phyloP scores from a whole-genome alignment of 345 rosid genomes.

The Garcia nutans region DNA sequence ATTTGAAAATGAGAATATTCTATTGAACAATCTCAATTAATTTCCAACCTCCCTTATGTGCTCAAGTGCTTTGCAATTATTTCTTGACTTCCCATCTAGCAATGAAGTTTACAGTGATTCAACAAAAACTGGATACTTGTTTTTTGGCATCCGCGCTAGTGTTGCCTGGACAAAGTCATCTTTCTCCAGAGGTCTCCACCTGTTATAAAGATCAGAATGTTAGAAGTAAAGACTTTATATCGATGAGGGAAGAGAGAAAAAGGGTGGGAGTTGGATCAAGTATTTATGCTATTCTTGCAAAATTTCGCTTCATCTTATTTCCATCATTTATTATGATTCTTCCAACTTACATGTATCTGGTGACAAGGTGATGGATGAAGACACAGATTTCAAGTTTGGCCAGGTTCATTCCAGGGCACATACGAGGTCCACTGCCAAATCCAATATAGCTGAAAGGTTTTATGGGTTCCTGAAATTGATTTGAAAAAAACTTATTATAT shows the following conservation, averaged over 20 bases:
- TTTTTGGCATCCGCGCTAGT: conserved; percentile 57
- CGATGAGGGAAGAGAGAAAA: neutral
- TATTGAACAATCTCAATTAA: no score
- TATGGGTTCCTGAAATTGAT: conserved; percentile 38
- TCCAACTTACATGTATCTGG: conserved; percentile 54
- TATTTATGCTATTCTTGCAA: neutral
- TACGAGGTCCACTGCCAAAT: conserved; percentile 66
- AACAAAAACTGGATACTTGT: conserved; percentile 45
- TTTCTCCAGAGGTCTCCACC: conserved; percentile 55
- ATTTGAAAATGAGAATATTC: no score
- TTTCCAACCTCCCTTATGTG: no score
- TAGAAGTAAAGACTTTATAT: neutral
- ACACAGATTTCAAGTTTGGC: conserved; percentile 64
- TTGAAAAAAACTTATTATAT: conserved; percentile 3
- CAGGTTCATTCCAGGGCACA: conserved; percentile 70
- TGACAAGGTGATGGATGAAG: conserved; percentile 61
- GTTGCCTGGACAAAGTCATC: conserved; percentile 62
- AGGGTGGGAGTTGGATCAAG: neutral
- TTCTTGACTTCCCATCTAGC: neutral
- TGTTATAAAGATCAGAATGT: conserved; percentile 13
- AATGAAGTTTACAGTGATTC: conserved; percentile 33
- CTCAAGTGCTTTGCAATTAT: neutral
- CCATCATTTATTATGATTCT: neutral
- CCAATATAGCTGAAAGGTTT: conserved; percentile 61
- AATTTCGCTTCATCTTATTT: neutral